Evolutionary conservation across 352 stramenopile species (phyloP), one percentile per base, ranked within the genome.

Genomic region (Discostella stelligera): DNA sequence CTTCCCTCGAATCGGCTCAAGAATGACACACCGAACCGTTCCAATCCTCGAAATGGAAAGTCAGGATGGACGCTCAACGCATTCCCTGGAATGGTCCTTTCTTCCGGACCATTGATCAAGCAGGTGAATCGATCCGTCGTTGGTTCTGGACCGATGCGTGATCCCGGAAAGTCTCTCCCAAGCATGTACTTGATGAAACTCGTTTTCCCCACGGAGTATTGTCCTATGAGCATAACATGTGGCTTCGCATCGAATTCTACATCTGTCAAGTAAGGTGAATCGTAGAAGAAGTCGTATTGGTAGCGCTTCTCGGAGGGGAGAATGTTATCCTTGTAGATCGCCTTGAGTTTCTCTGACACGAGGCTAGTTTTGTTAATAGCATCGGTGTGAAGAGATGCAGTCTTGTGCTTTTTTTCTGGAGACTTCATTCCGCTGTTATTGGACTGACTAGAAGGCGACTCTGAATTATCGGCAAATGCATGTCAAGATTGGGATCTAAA

Each of bases 161-260:
- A 95, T 18, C 96, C 96, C 8, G 96, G 96, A 84, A 98, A 99
- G 72, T 98, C 96, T 72, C 94, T 87, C 44, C 96, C 96, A 11
- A 99, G 77, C 16, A 98, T 75, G 77, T 98, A 98, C 83, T 96
- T 91, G 75, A 99, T 98, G 84, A 99, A 98, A 49, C 94, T 98
- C 20, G 96, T 99, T 86, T 99, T 99, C 50, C 97, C 97, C 27
- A 98, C 97, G 41, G 94, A 98, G 88, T 98, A 99, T 63, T 90
- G 84, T 25, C 88, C 88, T 2, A 93, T 32, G 14, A 93, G 68
- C 32, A 93, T 72, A 2, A 93, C 87, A 80, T 89, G 83, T 2
- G 88, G 88, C 46, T 89, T 90, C 7, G 88, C 75, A 54, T 90
- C 88, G 79, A 91, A 91, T 66, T 91, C 88, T 2, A 79, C 80